These are phyloP conservation scores for Sophora flavescens DNA, from an alignment of 306 rosid species.

Conservation along the genomic window DNA sequence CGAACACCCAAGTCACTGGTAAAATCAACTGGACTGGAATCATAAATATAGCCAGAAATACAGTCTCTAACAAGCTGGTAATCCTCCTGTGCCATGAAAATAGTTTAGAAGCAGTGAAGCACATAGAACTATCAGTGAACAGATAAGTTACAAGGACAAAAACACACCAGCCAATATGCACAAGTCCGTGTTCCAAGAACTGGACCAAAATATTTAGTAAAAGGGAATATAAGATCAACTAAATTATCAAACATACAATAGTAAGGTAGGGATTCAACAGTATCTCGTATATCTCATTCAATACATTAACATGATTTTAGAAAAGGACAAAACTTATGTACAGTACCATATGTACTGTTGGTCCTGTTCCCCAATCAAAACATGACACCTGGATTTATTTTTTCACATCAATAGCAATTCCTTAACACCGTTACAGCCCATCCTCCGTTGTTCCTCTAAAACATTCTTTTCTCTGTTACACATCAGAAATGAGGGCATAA, in stretches of 20 bases:
- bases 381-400: too few species aligned
- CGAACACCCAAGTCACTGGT: conserved; percentile 91
- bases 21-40: conserved; percentile 97
- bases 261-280: conserved; percentile 12
- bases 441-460: too few species aligned
- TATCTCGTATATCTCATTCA: background rate
- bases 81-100: conserved; percentile 64
- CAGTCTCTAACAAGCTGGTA: conserved; percentile 81
- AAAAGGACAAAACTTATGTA: too few species aligned
- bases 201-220: conserved; percentile 20
- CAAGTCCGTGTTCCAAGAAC: conserved; percentile 21
- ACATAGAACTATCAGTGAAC: conserved; percentile 30
- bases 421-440: too few species aligned
- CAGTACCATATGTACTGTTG: too few species aligned
- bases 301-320: conserved; percentile 7
- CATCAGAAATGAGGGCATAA: too few species aligned
- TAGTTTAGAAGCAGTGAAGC: conserved; percentile 38
- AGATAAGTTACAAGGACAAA: conserved; percentile 41
- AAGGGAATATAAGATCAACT: conserved; percentile 39
- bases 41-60: conserved; percentile 85
- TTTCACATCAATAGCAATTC: too few species aligned
- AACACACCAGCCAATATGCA: conserved; percentile 12
- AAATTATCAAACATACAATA: conserved; percentile 1
- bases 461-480: too few species aligned
- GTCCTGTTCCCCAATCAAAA: too few species aligned